Evolutionary conservation across 345 rosid genomes (phyloP).

Genomic region (Acer campestre): DNA sequence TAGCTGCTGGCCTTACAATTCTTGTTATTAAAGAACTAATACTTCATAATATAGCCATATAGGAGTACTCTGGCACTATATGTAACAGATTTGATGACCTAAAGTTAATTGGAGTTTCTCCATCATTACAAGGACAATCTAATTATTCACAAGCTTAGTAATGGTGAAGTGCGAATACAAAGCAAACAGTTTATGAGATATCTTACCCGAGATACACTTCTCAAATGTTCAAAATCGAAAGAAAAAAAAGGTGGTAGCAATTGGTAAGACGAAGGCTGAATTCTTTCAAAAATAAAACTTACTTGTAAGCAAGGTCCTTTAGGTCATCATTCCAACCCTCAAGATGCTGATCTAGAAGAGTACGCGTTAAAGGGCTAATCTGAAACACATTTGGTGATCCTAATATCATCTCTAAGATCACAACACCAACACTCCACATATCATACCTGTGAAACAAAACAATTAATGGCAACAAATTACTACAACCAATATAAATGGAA

Average conservation of each 20-base stretch:
- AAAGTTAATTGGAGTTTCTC: not conserved
- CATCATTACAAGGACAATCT: not conserved
- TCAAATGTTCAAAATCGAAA: not conserved
- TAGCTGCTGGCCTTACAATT: not conserved
- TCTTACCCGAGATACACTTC: no score
- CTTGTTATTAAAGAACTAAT: no score
- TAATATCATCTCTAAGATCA: conserved; percentile 85
- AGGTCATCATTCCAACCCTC: conserved; percentile 83
- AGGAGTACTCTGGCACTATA: not conserved
- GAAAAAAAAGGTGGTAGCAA: not conserved
- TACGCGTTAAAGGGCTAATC: conserved; percentile 60
- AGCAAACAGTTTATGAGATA: not conserved
- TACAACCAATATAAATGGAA: conserved; percentile 2
- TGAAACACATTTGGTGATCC: conserved; percentile 93
- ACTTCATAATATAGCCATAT: not conserved
- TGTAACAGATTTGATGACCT: not conserved
- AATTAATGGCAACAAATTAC: conserved; percentile 2
- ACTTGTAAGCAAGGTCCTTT: conserved; percentile 93
- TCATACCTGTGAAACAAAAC: conserved; percentile 60
- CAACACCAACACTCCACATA: conserved; percentile 98
- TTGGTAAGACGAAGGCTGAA: conserved; percentile 5
- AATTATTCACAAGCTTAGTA: not conserved
- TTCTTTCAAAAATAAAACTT: conserved; percentile 28
- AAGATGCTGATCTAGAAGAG: conserved; percentile 82
- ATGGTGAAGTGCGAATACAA: not conserved